phyloP scores from a whole-genome alignment of 257 asterid species.

The Nicotiana undulata region DNA sequence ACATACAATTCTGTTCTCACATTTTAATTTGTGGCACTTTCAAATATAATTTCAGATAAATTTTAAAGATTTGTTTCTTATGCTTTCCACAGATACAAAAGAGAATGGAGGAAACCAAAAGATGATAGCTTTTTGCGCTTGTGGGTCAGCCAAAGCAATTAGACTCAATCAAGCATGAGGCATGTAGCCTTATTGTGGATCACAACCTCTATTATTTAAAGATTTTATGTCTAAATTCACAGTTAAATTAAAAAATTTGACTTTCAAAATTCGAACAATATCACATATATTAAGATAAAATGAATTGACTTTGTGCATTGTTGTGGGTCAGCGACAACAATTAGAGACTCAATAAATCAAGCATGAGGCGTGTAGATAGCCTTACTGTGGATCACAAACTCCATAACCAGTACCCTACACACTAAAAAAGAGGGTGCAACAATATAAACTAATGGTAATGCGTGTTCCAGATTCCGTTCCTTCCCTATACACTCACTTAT shows the following conservation, averaged over 20 bases:
- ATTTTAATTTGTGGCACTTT: no score
- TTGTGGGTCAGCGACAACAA: background rate
- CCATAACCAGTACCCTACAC: conserved; percentile 10
- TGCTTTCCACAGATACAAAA: background rate
- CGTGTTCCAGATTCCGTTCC: no score
- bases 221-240: no score
- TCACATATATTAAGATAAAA: no score
- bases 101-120: background rate
- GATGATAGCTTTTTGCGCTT: background rate
- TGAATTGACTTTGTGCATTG: no score
- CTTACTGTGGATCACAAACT: conserved; percentile 27
- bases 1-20: no score
- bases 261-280: no score
- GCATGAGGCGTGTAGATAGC: background rate
- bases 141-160: background rate
- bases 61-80: background rate
- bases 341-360: background rate
- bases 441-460: no score
- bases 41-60: no score
- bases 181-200: conserved; percentile 17
- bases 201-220: conserved; percentile 14
- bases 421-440: conserved; percentile 8
- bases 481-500: no score
- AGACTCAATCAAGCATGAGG: background rate
- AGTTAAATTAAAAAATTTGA: no score